Evolutionary conservation across 2,329 filamentous ascomycete genomes (phyloP).

Genomic region (Ophiostoma himal-ulmi): DNA sequence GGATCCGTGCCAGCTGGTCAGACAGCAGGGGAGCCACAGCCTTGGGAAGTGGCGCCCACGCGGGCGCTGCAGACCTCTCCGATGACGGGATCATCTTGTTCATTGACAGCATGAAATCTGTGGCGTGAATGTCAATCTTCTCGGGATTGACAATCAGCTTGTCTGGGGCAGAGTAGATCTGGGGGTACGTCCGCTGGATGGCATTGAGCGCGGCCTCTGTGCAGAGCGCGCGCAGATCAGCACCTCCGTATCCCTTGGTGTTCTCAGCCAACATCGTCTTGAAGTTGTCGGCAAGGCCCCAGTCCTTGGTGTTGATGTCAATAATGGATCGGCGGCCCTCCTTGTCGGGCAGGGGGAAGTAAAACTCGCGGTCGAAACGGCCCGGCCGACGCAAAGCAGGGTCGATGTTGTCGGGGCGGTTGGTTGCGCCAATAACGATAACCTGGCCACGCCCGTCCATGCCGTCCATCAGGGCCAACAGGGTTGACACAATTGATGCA

Average conservation of each 20-base stretch:
- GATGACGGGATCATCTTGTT: conserved; percentile 96
- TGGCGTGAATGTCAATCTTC: conserved; percentile 79
- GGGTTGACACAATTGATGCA: conserved; percentile 89
- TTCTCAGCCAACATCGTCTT: conserved; percentile 78
- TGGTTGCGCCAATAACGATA: conserved; percentile 97
- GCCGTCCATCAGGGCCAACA: conserved; percentile 92
- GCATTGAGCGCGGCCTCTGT: conserved; percentile 95
- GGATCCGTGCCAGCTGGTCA: conserved; percentile 64
- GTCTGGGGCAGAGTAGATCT: conserved; percentile 86
- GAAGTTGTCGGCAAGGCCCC: conserved; percentile 75
- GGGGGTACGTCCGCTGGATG: conserved; percentile 90
- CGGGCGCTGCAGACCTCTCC: conserved; percentile 79
- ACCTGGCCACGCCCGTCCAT: conserved; percentile 98
- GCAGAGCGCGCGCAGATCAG: conserved; percentile 86
- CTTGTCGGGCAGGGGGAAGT: conserved; percentile 84
- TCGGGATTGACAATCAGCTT: conserved; percentile 83
- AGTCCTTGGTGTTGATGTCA: conserved; percentile 91
- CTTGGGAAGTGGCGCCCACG: conserved; percentile 72
- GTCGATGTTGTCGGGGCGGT: conserved; percentile 92
- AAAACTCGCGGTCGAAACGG: conserved; percentile 95
- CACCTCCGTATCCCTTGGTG: conserved; percentile 90
- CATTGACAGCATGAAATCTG: conserved; percentile 94
- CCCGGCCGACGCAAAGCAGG: conserved; percentile 90
- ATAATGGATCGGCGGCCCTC: conserved; percentile 79
- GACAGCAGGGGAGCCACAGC: conserved; percentile 75